phyloP scores from a whole-genome alignment of 2,329 filamentous ascomycete species.

The Pleurostoma richardsiae region DNA sequence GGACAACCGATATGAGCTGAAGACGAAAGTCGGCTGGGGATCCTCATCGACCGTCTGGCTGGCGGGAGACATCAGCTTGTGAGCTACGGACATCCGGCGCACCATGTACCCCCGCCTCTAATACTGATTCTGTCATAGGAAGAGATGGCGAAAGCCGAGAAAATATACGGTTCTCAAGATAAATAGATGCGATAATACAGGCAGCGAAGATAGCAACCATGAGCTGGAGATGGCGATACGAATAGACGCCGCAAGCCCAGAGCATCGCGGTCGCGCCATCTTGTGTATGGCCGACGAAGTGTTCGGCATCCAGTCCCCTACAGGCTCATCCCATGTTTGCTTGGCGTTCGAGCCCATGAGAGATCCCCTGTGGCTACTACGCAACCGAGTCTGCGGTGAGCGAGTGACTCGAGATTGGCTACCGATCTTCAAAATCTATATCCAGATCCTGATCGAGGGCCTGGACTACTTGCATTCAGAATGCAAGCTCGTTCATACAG shows the following conservation, averaged over 20 bases:
- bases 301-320: background rate
- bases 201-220: background rate
- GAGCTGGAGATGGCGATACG: background rate
- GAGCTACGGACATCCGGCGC: background rate
- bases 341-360: slow-evolving; percentile 2
- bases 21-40: slow-evolving; percentile 1
- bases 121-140: background rate
- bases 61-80: background rate
- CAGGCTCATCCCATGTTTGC: slow-evolving; percentile 1
- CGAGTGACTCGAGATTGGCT: slow-evolving; percentile 1
- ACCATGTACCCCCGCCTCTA: background rate
- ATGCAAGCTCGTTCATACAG: slow-evolving; percentile 4
- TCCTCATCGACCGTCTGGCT: slow-evolving; percentile 2
- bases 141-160: background rate
- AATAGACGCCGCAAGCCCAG: background rate
- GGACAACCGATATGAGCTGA: background rate
- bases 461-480: slow-evolving; percentile 1
- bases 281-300: background rate
- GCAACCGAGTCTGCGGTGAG: background rate
- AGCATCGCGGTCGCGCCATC: slow-evolving; percentile 2
- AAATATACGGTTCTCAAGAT: slow-evolving; percentile 1
- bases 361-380: slow-evolving; percentile 2
- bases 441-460: background rate
- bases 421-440: slow-evolving; percentile 14
- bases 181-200: background rate